These are phyloP conservation scores for Boechera stricta DNA, from an alignment of 345 rosid genomes.

Conservation along the genomic window DNA sequence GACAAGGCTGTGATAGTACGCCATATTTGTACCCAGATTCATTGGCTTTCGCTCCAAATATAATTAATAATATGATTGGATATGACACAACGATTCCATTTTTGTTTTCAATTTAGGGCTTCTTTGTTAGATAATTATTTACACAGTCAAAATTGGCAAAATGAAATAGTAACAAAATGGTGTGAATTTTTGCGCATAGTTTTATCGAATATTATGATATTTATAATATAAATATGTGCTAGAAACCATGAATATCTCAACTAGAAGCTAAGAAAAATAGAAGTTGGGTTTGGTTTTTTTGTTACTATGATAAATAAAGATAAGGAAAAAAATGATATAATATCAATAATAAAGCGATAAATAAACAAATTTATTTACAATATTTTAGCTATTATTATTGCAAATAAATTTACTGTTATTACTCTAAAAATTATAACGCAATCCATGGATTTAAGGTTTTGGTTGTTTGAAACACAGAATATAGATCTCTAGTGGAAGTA, in stretches of 20 bases:
- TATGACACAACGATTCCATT: background rate
- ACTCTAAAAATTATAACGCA: background rate
- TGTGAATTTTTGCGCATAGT: background rate
- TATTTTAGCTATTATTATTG: background rate
- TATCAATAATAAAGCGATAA: background rate
- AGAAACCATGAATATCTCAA: background rate
- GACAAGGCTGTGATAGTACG: constrained; percentile 23
- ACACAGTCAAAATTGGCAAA: background rate
- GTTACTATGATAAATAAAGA: background rate
- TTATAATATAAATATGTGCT: background rate
- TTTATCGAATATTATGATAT: background rate
- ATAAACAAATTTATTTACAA: background rate
- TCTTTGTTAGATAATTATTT: background rate
- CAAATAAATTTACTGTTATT: background rate
- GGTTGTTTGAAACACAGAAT: background rate
- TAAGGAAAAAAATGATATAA: too few species aligned
- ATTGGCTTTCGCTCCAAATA: constrained; percentile 9
- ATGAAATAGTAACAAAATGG: background rate
- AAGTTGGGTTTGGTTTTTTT: background rate
- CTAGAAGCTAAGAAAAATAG: background rate
- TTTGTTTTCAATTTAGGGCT: background rate
- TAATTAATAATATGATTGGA: constrained; percentile 3
- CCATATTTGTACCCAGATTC: constrained; percentile 19
- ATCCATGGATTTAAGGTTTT: background rate
- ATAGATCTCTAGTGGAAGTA: background rate